Evolutionary conservation across 192 early-diverging fungal genomes (phyloP).

Genomic region (Allomyces arbusculus): DNA sequence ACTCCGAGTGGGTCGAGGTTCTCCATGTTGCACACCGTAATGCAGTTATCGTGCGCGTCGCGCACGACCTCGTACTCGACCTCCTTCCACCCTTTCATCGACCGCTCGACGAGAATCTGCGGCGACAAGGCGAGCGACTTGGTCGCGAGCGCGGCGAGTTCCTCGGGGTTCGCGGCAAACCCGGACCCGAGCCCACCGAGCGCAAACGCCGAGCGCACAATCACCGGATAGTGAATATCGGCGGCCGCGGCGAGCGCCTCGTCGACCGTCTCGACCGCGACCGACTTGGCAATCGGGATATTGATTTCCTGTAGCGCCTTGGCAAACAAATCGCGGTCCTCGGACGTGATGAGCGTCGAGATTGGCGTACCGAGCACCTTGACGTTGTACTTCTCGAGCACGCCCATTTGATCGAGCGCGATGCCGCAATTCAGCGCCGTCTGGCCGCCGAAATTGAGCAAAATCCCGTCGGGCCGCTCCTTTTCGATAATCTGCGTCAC

Average conservation of each 20-base stretch:
- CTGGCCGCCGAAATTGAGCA: slow-evolving; percentile 93
- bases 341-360: slow-evolving; percentile 67
- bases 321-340: slow-evolving; percentile 93
- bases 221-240: slow-evolving; percentile 80
- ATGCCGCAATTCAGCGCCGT: slow-evolving; percentile 90
- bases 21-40: slow-evolving; percentile 99
- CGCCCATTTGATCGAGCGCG: slow-evolving; percentile 60
- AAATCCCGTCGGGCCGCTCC: slow-evolving; percentile 87
- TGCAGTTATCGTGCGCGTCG: slow-evolving; percentile 91
- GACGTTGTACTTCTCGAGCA: slow-evolving; percentile 57
- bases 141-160: slow-evolving; percentile 56
- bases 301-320: slow-evolving; percentile 68
- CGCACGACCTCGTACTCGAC: slow-evolving; percentile 98
- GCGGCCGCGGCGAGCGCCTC: slow-evolving; percentile 68
- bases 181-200: slow-evolving; percentile 95
- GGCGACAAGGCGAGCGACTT: slow-evolving; percentile 72
- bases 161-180: slow-evolving; percentile 55
- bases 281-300: slow-evolving; percentile 75
- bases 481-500: slow-evolving; percentile 76
- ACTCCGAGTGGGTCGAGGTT: slow-evolving; percentile 98
- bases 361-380: slow-evolving; percentile 93
- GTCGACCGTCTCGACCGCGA: slow-evolving; percentile 67
- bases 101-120: slow-evolving; percentile 83
- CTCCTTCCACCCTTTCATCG: slow-evolving; percentile 99
- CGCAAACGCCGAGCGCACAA: slow-evolving; percentile 82